Percentiles rank a stretch among this genome's conserved stretches.
Evolutionary conservation across 768 basidiomycete genomes (phyloP).

Genomic region (Phlebiopsis gigantea): DNA sequence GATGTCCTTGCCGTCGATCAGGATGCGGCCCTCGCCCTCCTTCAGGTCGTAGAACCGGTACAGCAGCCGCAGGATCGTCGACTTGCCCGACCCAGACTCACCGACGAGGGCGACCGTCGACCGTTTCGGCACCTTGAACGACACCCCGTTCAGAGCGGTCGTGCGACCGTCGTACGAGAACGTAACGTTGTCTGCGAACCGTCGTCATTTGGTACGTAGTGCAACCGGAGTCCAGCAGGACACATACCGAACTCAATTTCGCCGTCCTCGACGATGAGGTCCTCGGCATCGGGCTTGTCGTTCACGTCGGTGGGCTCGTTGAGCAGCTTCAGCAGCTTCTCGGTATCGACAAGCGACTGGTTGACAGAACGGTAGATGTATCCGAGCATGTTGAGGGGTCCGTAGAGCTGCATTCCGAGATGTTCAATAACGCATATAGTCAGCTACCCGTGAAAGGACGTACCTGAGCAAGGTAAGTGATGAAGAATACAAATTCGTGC

Average conservation of each 20-base stretch:
- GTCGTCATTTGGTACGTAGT: background rate
- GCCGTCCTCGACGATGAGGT: conserved; percentile 66
- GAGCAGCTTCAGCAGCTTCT: conserved; percentile 76
- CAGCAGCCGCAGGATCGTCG: conserved; percentile 78
- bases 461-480: conserved; percentile 77
- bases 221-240: background rate
- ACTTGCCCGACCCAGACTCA: conserved; percentile 78
- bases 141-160: conserved; percentile 68
- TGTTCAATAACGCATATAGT: background rate
- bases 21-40: conserved; percentile 72
- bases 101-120: conserved; percentile 88
- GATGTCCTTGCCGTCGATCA: conserved; percentile 85
- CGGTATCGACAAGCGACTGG: conserved; percentile 75
- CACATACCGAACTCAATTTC: conserved; percentile 79
- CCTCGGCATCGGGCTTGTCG: conserved; percentile 70
- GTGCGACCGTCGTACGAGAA: conserved; percentile 80
- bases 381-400: conserved; percentile 72
- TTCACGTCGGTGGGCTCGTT: conserved; percentile 81
- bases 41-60: conserved; percentile 91
- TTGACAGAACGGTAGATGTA: conserved; percentile 75
- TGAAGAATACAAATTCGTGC: conserved; percentile 72
- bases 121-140: conserved; percentile 85
- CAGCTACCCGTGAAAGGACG: conserved; percentile 12
- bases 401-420: conserved; percentile 45
- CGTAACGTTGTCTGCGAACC: conserved; percentile 69